Conservation (phyloP, 2,329 filamentous ascomycete species). For the Ambrosiella cleistominuta region DNA sequence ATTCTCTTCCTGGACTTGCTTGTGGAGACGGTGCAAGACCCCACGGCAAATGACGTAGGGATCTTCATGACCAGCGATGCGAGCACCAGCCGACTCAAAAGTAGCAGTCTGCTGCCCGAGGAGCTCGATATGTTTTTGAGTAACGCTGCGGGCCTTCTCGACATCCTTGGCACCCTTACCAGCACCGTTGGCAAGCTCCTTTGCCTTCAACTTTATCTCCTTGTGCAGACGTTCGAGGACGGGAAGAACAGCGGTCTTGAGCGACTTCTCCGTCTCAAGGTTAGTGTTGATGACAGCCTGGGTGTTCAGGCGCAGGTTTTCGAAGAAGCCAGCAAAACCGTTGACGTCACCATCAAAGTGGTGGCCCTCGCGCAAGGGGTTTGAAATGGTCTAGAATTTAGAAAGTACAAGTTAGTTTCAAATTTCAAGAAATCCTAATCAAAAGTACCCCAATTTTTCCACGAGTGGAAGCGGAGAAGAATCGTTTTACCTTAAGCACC, state of each 20-base stretch:
- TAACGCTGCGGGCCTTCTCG: constrained; percentile 67
- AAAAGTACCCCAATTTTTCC: not conserved
- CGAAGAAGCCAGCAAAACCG: constrained; percentile 76
- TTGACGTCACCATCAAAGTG: constrained; percentile 87
- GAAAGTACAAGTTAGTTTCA: constrained; percentile 6
- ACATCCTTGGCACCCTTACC: constrained; percentile 78
- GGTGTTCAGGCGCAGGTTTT: constrained; percentile 85
- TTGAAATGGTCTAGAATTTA: constrained; percentile 53
- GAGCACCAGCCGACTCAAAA: constrained; percentile 59
- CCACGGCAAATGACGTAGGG: constrained; percentile 76
- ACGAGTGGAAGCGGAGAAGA: constrained; percentile 17
- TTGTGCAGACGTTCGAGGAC: constrained; percentile 80
- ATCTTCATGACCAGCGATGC: constrained; percentile 55
- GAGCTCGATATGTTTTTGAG: constrained; percentile 92
- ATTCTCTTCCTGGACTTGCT: constrained; percentile 89
- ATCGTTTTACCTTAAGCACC: constrained; percentile 53
- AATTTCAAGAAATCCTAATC: not conserved
- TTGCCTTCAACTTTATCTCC: constrained; percentile 92
- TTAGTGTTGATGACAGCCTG: constrained; percentile 81
- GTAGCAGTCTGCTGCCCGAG: constrained; percentile 70
- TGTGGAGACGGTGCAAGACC: constrained; percentile 67
- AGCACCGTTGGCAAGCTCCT: constrained; percentile 69
- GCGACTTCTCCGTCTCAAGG: constrained; percentile 73
- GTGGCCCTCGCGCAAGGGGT: constrained; percentile 72
- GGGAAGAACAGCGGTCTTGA: constrained; percentile 73